phyloP scores from a whole-genome alignment of 805 yeast species.

The Lipomyces japonicus region DNA sequence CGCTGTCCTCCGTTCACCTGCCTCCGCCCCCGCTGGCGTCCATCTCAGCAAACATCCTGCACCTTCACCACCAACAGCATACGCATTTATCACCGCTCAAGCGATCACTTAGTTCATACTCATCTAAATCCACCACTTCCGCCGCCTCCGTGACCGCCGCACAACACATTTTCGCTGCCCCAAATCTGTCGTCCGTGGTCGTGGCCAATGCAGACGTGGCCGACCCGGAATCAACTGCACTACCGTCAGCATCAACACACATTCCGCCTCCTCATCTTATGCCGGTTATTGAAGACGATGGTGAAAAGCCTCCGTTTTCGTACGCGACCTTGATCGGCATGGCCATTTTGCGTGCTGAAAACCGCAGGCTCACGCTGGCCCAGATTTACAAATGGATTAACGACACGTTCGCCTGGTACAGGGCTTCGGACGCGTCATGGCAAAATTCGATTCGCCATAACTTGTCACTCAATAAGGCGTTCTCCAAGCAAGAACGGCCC shows the following conservation, averaged over 20 bases:
- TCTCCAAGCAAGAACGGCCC: conserved; percentile 84
- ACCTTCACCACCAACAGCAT: background rate
- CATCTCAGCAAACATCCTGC: conserved; percentile 17
- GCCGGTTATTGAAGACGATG: conserved; percentile 50
- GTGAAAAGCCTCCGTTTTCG: conserved; percentile 85
- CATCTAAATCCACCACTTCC: conserved; percentile 2
- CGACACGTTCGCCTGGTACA: conserved; percentile 76
- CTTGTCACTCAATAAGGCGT: conserved; percentile 86
- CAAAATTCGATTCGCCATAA: conserved; percentile 96
- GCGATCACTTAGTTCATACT: conserved; percentile 1
- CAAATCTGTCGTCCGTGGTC: conserved; percentile 11
- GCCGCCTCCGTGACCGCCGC: conserved; percentile 11
- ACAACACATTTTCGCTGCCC: conserved; percentile 13
- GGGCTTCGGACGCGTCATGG: conserved; percentile 89
- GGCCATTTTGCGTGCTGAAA: conserved; percentile 81
- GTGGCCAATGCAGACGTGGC: conserved; percentile 4
- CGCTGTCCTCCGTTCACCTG: conserved; percentile 27
- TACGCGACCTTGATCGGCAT: conserved; percentile 91
- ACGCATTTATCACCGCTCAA: conserved; percentile 1
- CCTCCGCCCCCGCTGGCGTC: conserved; percentile 28
- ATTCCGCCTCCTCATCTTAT: conserved; percentile 42
- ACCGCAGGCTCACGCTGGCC: conserved; percentile 65
- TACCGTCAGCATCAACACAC: conserved; percentile 11
- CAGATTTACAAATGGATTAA: conserved; percentile 93
- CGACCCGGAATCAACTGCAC: background rate